A percentile compares a stretch with the other conserved stretches of the same genome.
Conservation (phyloP, 2,329 filamentous ascomycete species). For the Colletotrichum sp. region DNA sequence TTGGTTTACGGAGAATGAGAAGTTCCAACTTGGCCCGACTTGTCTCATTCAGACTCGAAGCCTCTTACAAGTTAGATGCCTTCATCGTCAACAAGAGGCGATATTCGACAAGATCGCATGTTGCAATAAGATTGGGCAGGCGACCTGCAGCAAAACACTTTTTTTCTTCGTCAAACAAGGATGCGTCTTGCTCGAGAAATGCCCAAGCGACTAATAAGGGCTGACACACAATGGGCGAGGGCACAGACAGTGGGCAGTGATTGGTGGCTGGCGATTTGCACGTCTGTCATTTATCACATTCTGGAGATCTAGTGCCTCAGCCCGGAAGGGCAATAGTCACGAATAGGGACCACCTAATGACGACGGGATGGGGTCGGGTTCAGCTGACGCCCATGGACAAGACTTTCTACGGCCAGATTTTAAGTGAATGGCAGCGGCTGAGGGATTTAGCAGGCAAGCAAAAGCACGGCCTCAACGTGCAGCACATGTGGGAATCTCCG, state of each 20-base stretch:
- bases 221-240: background rate
- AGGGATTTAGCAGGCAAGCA: constrained; percentile 1
- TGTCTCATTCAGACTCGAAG: constrained; percentile 7
- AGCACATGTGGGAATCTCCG: background rate
- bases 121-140: background rate
- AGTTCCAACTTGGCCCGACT: background rate
- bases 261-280: background rate
- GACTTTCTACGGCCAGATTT: background rate
- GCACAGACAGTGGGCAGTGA: background rate
- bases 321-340: constrained; percentile 16
- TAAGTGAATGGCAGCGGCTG: background rate
- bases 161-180: background rate
- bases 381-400: background rate
- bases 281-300: constrained; percentile 11
- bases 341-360: background rate
- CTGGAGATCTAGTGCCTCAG: constrained; percentile 6
- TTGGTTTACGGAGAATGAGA: background rate
- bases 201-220: background rate
- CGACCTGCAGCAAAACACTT: background rate
- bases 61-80: background rate
- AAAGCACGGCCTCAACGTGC: background rate
- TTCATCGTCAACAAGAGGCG: constrained; percentile 2
- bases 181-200: background rate
- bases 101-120: background rate
- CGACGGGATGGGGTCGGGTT: background rate